Evolutionary conservation across 2,329 filamentous ascomycete species (phyloP).

Genomic region (Trichoderma aggressivum): DNA sequence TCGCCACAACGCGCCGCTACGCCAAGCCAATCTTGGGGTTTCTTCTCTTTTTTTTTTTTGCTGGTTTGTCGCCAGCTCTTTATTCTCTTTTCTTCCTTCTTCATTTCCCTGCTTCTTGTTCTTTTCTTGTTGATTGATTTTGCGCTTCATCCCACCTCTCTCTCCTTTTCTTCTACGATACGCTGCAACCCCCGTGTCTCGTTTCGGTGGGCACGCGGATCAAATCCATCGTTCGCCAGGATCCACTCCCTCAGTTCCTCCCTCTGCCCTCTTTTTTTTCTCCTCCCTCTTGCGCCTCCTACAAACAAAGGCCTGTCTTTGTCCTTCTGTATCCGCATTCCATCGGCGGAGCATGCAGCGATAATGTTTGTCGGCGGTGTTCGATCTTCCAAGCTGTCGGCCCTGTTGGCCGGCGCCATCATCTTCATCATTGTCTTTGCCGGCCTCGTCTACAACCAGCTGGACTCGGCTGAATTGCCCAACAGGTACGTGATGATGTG

Average conservation of each 20-base stretch:
- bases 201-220: constrained; percentile 8
- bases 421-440: constrained; percentile 34
- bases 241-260: constrained; percentile 11
- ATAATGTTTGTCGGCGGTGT: constrained; percentile 31
- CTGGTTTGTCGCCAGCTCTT: not conserved
- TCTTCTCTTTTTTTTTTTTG: not conserved
- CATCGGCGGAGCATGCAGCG: constrained; percentile 25
- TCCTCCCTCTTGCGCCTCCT: not conserved
- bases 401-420: constrained; percentile 30
- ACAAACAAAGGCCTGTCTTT: not conserved
- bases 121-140: not conserved
- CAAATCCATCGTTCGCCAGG: constrained; percentile 6
- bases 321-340: not conserved
- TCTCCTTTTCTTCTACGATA: not conserved
- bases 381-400: constrained; percentile 31
- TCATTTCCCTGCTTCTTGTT: not conserved
- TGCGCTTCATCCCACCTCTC: not conserved
- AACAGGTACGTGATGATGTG: constrained; percentile 20
- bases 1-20: not conserved
- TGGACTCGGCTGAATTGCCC: constrained; percentile 29
- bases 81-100: not conserved
- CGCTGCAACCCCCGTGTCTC: not conserved
- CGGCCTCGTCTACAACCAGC: constrained; percentile 33
- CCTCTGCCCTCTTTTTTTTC: not conserved
- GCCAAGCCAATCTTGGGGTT: not conserved